These are phyloP conservation scores for Ganoderma meredithae DNA, from an alignment of 1,284 basidiomycete species.

Conservation along the genomic window DNA sequence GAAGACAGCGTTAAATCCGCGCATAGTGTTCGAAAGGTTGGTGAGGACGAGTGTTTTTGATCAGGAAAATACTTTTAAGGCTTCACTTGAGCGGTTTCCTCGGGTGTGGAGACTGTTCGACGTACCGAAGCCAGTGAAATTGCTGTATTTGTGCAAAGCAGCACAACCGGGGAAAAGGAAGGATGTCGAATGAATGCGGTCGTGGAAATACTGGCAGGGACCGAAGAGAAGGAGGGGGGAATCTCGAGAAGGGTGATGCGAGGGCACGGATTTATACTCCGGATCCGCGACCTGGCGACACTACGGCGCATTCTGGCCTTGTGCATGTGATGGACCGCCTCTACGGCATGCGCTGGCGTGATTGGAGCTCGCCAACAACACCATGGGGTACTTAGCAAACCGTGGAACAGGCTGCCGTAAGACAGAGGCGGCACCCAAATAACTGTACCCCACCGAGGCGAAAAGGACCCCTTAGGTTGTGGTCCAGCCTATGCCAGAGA, in stretches of 20 bases:
- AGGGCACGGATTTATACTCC: not conserved
- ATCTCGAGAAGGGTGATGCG: not conserved
- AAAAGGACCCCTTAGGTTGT: not conserved
- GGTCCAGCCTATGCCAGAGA: not conserved
- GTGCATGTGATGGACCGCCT: not conserved
- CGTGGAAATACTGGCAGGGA: no score
- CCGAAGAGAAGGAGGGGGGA: not conserved
- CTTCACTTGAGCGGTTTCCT: not conserved
- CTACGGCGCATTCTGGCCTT: not conserved
- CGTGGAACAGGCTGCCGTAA: not conserved
- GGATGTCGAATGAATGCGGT: not conserved
- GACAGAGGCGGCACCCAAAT: not conserved
- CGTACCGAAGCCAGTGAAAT: not conserved
- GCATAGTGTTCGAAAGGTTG: slow-evolving; percentile 11
- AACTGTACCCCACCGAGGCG: not conserved
- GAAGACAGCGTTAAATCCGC: slow-evolving; percentile 17
- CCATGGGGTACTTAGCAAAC: not conserved
- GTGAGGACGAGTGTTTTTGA: not conserved
- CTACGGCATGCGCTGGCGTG: not conserved
- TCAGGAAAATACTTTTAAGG: not conserved
- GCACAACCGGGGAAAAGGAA: not conserved
- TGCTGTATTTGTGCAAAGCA: not conserved
- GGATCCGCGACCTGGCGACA: not conserved
- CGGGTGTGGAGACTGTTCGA: not conserved
- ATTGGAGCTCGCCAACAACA: not conserved